Evolutionary conservation across 257 asterid species (phyloP), one percentile per base, ranked within the genome.

Genomic region (Asclepias syriaca): DNA sequence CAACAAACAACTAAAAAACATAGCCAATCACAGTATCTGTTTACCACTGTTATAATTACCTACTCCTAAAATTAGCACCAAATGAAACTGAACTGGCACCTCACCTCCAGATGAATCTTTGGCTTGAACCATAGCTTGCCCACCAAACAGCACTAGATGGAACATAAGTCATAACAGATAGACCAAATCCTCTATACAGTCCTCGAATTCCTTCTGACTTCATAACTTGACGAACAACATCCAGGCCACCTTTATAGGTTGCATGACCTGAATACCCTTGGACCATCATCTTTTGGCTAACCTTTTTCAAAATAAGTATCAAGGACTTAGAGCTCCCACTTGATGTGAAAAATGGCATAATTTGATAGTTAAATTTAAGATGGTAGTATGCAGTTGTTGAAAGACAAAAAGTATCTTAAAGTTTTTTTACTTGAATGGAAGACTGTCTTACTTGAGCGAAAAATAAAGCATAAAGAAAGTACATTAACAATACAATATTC

Each of bases 61-160:
- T 18, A 61, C 66, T 61, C 70, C 66, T 49, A n/a, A 43, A 74
- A 9, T 63, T 15, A 63, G 56, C 66, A 65, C 54, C 50, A 76
- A 71, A 24, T 15, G 37, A 51, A 65, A 65, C 70, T n/a, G 32
- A 64, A 40, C 34, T 34, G 60, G 69, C 72, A 72, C 8, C 81
- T 70, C 64, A 84, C 99, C 93, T 86, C 98, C 97, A 95, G 63
- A 95, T 85, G 81, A 92, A 53, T 78, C 99, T 90, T 82, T 95
- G 99, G 78, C 99, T 95, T 68, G 99, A 88, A 53, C 99, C 99
- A 80, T 95, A 95, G 82, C 91, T 90, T 72, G 98, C 99, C 99
- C 99, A 95, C 99, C 99, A 95, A 70, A 92, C 98, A 78, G 97
- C 99, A 88, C 97, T 95, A 34, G 98, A 90, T 37, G 99, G 99